Base-by-base conservation (phyloP, 352 stramenopile species). In the Detonula confervacea region DNA sequence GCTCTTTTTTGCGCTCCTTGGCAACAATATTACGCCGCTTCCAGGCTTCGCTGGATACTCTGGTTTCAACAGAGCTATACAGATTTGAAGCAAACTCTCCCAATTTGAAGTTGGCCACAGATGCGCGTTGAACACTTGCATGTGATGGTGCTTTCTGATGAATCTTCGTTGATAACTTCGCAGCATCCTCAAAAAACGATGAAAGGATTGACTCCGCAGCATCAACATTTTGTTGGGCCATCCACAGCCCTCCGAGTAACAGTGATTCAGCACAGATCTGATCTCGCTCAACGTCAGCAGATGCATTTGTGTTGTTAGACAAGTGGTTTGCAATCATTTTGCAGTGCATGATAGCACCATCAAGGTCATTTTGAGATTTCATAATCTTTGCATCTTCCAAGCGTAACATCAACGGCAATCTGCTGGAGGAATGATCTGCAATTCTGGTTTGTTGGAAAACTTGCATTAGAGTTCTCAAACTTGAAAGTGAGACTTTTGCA, bases 21-120 rank as follows among this genome's bases (percentile, higher is more conserved):
- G 70, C 69, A 62, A 66, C 73, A 63, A 55, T 52, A 42, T 46
- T 56, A 35, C 74, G 37, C 35, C 92, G 86, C 25, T 97, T 89
- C 95, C 96, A 98, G 57, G 97, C 94, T 16, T 90, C 89, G 20
- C 94, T 98, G 16, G 86, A 91, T 24, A 98, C 87, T 18, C 96
- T 95, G 4, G 86, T 74, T 44, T 92, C 83, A 33, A 98, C 90
- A 86, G 96, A 93, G 25, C 97, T 89, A 55, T 98, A 96, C 80
- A 98, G 94, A 30, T 95, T 96, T n/a, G 94, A 91, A 83, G 96
- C 93, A 55, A 97, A 97, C 24, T 97, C 89, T 1, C 91, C 96
- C 7, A 98, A 79, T 25, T 95, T 94, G 66, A 98, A 87, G 37
- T 95, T 92, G 4, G 95, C 90, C 62, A 94, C 93, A 0, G 94